Evolutionary conservation across 768 basidiomycete genomes (phyloP), one percentile per base, ranked within the genome.

Genomic region (Phanerodontia chrysosporium): DNA sequence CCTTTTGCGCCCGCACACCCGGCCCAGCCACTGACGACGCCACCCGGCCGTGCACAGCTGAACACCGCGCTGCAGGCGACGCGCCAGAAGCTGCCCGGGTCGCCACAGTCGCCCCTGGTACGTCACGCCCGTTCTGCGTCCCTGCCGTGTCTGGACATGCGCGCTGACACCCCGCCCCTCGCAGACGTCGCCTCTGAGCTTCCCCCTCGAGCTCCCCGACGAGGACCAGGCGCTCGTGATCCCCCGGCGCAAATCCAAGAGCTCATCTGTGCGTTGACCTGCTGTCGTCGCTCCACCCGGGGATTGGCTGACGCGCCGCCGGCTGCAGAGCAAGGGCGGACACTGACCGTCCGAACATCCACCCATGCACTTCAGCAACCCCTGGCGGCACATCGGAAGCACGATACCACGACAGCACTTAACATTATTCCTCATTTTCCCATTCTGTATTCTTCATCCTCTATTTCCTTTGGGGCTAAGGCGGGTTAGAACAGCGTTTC

Each of bases 191-290:
- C 60, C 60, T 42, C 60, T 62, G 14, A 45, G 8, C 30, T 49
- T 48, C 21, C 49, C 58, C 25, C 45, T 53, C 51, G 57, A 62
- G 49, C 48, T 58, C 44, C 60, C 62, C 12, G 67, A 67, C 39
- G 69, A 70, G 44, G 69, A 67, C 32, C 60, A 66, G 48, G 65
- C 66, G 44, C 66, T 70, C 46, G 60, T 65, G 30, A 62, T 68
- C 30, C 49, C 64, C 29, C 58, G 62, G 45, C 64, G 65, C 61
- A 64, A 65, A 55, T 45, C 52, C 18, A 62, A 59, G 58, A 18
- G 28, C 42, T 29, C 39, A 13, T 46, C 44, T 46, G 58, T 62
- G 49, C 51, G 57, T 28, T 25, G 44, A 5, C 44, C 44, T 24
- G 44, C 18, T 24, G 7, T 9, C 42, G 30, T 24, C 3, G 3